Base-by-base conservation (phyloP, 192 early-diverging fungal genomes). In the Funneliformis geosporum region DNA sequence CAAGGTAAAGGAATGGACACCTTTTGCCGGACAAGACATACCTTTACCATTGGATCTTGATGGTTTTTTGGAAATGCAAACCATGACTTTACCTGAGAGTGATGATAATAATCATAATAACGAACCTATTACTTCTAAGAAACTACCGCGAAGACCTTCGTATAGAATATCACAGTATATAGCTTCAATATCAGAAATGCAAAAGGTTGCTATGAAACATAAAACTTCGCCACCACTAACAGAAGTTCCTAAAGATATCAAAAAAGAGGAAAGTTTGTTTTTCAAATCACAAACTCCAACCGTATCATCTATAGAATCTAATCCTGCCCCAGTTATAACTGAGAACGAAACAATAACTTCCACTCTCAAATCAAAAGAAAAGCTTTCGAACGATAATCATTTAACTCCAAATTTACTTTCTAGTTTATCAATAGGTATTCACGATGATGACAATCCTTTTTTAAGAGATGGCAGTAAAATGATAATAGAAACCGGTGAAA, bases 1-100 rank as follows among this genome's bases (percentile, higher is more conserved):
- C 8, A 85, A 85, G 75, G 81, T 83, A 75, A 85, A 85, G 47
- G 84, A 85, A 69, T 82, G 78, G 80, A 76, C 82, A 4, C 79
- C 78, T 25, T 83, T 82, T 65, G 82, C 82, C 6, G 80, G 82
- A 4, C 28, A 76, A 9, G 80, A 80, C 12, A 80, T 83, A 75
- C 78, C 80, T n/a, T 59, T 82, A 16, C 75, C 80, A 0, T 38
- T 60, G 9, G 38, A 75, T 39, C 23, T 59, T 42, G 21, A 60
- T n/a, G 27, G 16, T 16, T 47, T 60, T n/a, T 40, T 60, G 5
- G 73, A 75, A 65, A 27, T 23, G 28, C 28, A 65, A 65, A 33
- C 8, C 6, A 65, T 65, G 23, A 65, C 25, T 21, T 61, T 61
- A 21, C 0, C 25, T 69, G 33, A 69, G 10, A 39, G 38, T 21